phyloP scores from a whole-genome alignment of 2,329 filamentous ascomycete genomes.

The Botrytis paeoniae region DNA sequence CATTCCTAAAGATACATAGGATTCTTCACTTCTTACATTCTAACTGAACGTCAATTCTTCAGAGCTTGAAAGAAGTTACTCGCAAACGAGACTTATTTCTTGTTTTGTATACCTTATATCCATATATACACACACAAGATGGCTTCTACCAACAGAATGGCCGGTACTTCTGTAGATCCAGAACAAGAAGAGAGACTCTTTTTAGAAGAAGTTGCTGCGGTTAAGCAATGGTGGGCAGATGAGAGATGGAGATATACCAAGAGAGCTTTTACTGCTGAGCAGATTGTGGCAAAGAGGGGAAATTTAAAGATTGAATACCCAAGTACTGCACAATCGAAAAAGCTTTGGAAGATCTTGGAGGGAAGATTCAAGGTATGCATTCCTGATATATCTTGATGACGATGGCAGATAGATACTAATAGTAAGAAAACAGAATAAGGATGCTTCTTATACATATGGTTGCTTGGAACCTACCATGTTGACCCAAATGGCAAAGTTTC shows the following conservation, averaged over 20 bases:
- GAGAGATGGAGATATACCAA: constrained; percentile 91
- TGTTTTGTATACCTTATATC: constrained; percentile 22
- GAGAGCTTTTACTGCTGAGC: constrained; percentile 90
- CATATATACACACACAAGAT: constrained; percentile 13
- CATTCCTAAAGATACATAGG: constrained; percentile 9
- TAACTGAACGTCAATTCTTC: not conserved
- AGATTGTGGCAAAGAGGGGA: constrained; percentile 94
- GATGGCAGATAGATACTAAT: not conserved
- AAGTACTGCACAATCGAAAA: constrained; percentile 85
- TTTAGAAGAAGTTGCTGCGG: constrained; percentile 76
- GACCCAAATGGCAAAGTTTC: constrained; percentile 98
- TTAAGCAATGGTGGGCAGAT: constrained; percentile 93
- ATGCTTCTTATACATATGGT: constrained; percentile 92
- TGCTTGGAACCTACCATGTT: constrained; percentile 98
- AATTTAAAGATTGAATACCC: constrained; percentile 89
- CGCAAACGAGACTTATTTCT: not conserved
- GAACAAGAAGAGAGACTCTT: constrained; percentile 52
- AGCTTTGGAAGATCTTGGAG: constrained; percentile 91
- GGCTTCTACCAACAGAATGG: constrained; percentile 50
- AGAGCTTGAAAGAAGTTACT: not conserved
- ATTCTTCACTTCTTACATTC: not conserved
- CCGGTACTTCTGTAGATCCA: constrained; percentile 54
- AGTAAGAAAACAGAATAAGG: constrained; percentile 57
- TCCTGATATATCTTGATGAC: not conserved
- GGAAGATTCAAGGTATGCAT: constrained; percentile 69